Base-by-base conservation (phyloP, 1,284 basidiomycete genomes). In the Taiwanofungus camphoratus region DNA sequence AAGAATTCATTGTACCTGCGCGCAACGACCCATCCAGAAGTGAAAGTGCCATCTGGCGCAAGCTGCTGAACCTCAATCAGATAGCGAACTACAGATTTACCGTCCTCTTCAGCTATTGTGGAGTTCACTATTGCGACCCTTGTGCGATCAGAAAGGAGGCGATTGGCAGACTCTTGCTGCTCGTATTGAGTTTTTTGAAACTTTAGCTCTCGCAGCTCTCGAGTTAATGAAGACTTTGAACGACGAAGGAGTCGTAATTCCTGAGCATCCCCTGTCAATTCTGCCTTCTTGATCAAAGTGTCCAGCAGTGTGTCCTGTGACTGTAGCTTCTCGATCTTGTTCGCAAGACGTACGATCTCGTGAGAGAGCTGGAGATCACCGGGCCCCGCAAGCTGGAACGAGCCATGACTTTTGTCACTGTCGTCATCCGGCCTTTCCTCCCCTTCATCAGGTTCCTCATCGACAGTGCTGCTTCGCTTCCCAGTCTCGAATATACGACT, bases 1-100 rank as follows among this genome's bases (percentile, higher is more conserved):
- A 87, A 77, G 62, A 99, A 99, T 60, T 98, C 94, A 61, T 92
- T 96, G 62, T 96, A 99, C 48, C 95, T 71, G 51, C 93, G 71
- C 4, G 90, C 84, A 2, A 97, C 85, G 20, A 92, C 83, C 95
- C 95, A 98, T 2, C 89, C 89, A 1, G 86, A 85, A 1, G 79
- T 68, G 56, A 84, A 80, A 36, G 74, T 77, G 3, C 84, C 89
- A 56, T 92, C 87, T 0, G 66, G 62, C n/a, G 76, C 81, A 19
- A 90, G 70, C 56, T 95, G 92, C 57, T 88, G 85, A 1, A 99
- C 81, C 61, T 96, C 89, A 35, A 98, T 76, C n/a, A 92, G 76
- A 59, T 97, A 99, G 27, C 92, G 76, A 26, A 94, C 91, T 20
- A 96, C 90, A 20, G 87, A 84, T 57, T 87, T 91, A 5, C 91